Base-by-base conservation (phyloP, 1,284 basidiomycete species). In the Spongiforma sp. region DNA sequence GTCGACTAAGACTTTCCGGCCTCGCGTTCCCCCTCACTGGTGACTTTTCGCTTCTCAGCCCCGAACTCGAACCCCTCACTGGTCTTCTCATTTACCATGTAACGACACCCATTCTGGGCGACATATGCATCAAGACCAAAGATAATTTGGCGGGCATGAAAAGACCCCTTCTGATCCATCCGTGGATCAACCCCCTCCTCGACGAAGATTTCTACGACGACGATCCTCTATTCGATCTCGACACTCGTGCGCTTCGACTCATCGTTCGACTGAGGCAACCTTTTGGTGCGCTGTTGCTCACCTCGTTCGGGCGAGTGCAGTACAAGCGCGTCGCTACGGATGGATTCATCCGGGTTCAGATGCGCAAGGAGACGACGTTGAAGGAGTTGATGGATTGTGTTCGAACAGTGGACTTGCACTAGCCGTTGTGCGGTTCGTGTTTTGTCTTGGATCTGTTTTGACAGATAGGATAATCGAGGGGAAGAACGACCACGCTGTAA, bases 1-100 rank as follows among this genome's bases (percentile, higher is more conserved):
- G 61, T 10, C 37, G 62, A n/a, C 30, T 53, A 61, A 59, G 15
- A 65, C 54, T 53, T 53, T 32, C 50, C 32, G 1, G 50, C 15
- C 19, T 53, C 8, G 32, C 12, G 9, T 34, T 53, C 24, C 24
- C 50, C n/a, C 12, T 53, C 32, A n/a, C n/a, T n/a, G n/a, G n/a
- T n/a, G n/a, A n/a, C n/a, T n/a, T n/a, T n/a, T n/a, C n/a, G n/a
- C n/a, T n/a, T n/a, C n/a, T n/a, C n/a, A n/a, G n/a, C n/a, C n/a
- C n/a, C n/a, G n/a, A n/a, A n/a, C n/a, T n/a, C n/a, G n/a, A n/a
- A n/a, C n/a, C n/a, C n/a, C n/a, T n/a, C n/a, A n/a, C n/a, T n/a
- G n/a, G n/a, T n/a, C n/a, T 43, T 43, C 41, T 0, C 1, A 24
- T 9, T 26, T 46, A 46, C 15, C 43, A 46, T 46, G 43, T 24